These are phyloP conservation scores for Phytophthora palmivora DNA, from an alignment of 352 stramenopile species.

Conservation along the genomic window DNA sequence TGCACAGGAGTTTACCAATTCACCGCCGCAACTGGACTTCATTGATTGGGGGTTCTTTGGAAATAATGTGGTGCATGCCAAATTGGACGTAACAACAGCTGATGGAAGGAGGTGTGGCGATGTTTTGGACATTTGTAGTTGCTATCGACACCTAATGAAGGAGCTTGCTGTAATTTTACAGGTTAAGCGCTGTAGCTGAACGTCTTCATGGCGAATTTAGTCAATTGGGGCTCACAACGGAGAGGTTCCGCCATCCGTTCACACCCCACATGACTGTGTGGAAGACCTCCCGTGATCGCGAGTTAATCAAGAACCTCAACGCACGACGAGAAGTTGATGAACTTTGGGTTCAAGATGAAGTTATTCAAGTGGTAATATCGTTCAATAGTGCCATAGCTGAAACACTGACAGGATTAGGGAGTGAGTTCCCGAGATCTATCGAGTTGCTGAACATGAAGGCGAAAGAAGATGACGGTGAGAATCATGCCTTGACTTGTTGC, in stretches of 20 bases:
- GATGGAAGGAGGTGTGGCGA: constrained; percentile 27
- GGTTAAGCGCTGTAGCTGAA: constrained; percentile 38
- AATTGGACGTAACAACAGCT: constrained; percentile 21
- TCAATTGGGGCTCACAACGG: constrained; percentile 35
- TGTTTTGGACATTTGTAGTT: neutral
- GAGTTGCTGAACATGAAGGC: constrained; percentile 50
- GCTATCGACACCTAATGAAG: neutral
- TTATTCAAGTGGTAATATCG: constrained; percentile 30
- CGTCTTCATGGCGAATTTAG: constrained; percentile 34
- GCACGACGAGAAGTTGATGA: constrained; percentile 12
- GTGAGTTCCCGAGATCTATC: constrained; percentile 29
- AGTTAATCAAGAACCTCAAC: constrained; percentile 38
- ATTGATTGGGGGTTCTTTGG: constrained; percentile 48
- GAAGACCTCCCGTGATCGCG: constrained; percentile 43
- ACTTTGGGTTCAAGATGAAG: constrained; percentile 33
- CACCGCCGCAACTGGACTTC: constrained; percentile 31
- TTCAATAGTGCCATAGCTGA: constrained; percentile 2
- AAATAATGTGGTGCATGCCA: constrained; percentile 45
- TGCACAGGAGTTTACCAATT: constrained; percentile 19
- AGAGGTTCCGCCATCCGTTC: constrained; percentile 42
- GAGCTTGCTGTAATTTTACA: constrained; percentile 2
- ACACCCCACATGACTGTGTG: constrained; percentile 59
- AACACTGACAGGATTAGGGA: constrained; percentile 16
- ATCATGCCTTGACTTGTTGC: no score
- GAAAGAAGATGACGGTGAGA: constrained; percentile 41